Evolutionary conservation across 2,329 filamentous ascomycete genomes (phyloP).

Genomic region (Aureobasidium sp.): DNA sequence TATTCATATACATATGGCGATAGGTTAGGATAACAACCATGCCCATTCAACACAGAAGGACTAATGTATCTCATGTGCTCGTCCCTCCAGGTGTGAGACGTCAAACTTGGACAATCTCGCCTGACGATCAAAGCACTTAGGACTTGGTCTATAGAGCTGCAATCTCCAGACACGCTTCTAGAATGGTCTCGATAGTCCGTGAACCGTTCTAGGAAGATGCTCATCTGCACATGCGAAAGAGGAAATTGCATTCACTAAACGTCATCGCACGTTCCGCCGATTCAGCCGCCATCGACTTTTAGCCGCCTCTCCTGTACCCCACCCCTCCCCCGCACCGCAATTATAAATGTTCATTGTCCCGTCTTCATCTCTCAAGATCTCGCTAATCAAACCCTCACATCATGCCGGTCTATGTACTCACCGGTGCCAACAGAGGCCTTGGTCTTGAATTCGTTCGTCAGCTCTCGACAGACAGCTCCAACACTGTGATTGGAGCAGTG

Average conservation of each 20-base stretch:
- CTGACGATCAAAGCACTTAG: no score
- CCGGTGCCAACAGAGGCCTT: slow-evolving; percentile 40
- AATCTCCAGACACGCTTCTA: no score
- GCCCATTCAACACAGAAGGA: no score
- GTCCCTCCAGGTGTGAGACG: no score
- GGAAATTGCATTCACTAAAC: not conserved
- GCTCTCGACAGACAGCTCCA: slow-evolving; percentile 28
- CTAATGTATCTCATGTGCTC: no score
- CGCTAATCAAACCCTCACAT: slow-evolving; percentile 8
- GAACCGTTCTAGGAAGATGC: no score
- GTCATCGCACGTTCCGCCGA: not conserved
- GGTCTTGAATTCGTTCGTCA: slow-evolving; percentile 39
- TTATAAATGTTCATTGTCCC: not conserved
- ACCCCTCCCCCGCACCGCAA: not conserved
- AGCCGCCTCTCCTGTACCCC: slow-evolving; percentile 2
- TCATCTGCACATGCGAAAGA: no score
- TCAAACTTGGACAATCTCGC: no score
- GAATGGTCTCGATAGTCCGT: no score
- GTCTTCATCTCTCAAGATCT: not conserved
- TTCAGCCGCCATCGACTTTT: slow-evolving; percentile 14
- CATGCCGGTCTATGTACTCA: slow-evolving; percentile 40
- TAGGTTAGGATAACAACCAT: no score
- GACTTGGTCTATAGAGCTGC: no score
- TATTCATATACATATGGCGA: no score
- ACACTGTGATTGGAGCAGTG: slow-evolving; percentile 45